Percentiles rank a stretch among this genome's conserved stretches.
Conservation (phyloP, 106 monocot genomes). For the Allium cepa region DNA sequence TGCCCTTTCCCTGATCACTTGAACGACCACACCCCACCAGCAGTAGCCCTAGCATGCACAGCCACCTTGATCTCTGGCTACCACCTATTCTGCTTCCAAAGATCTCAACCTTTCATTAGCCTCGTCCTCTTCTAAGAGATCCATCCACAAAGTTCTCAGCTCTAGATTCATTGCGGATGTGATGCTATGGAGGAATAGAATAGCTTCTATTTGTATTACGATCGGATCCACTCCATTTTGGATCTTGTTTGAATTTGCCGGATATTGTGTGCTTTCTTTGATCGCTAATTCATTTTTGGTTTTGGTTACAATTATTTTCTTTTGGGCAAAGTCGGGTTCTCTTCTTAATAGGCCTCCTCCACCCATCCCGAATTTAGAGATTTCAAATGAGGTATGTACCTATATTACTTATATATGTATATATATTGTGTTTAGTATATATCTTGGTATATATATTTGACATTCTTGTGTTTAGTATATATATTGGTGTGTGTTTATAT, state of each 20-base stretch:
- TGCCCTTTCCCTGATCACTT: too few species aligned
- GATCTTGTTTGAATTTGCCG: conserved; percentile 61
- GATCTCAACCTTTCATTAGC: not conserved
- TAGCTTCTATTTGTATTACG: conserved; percentile 3
- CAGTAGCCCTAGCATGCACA: too few species aligned
- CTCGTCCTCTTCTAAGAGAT: not conserved
- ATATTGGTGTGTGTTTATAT: too few species aligned
- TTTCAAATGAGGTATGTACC: conserved; percentile 46
- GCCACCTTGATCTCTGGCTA: too few species aligned
- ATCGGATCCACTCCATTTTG: conserved; percentile 15
- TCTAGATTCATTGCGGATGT: conserved; percentile 14
- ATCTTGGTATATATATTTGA: too few species aligned
- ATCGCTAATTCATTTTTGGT: conserved; percentile 70
- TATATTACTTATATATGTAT: too few species aligned
- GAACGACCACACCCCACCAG: too few species aligned
- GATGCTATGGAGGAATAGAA: conserved; percentile 17
- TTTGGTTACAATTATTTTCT: conserved; percentile 75
- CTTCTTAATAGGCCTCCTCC: conserved; percentile 81
- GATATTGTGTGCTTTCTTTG: conserved; percentile 58
- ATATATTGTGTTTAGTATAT: too few species aligned
- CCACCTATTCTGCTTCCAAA: not conserved
- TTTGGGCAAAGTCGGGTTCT: conserved; percentile 84
- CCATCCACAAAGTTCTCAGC: conserved; percentile 13
- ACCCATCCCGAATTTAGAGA: conserved; percentile 59
- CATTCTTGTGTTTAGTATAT: too few species aligned